These are phyloP conservation scores for Russula sp. DNA, from an alignment of 768 basidiomycete species.

Conservation along the genomic window DNA sequence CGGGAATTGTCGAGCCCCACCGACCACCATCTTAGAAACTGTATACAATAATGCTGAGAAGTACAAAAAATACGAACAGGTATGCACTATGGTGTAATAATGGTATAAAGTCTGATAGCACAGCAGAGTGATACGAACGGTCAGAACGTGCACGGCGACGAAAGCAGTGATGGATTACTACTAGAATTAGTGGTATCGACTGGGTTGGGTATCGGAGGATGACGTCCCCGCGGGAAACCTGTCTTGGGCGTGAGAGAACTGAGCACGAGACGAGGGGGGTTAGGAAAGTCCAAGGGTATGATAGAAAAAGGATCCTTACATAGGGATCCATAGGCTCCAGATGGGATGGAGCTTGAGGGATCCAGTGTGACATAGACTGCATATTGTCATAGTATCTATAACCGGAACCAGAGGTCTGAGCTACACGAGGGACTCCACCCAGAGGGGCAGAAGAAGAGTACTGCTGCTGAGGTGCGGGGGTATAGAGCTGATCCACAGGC, in stretches of 20 bases:
- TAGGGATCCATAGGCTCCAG: constrained; percentile 55
- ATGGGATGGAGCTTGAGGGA: constrained; percentile 38
- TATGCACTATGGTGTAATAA: constrained; percentile 18
- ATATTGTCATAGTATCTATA: constrained; percentile 30
- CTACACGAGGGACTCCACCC: constrained; percentile 35
- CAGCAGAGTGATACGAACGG: constrained; percentile 14
- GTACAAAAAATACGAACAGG: constrained; percentile 15
- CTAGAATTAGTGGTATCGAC: constrained; percentile 45
- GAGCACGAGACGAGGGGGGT: background rate
- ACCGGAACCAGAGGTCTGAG: constrained; percentile 24
- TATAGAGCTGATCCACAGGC: constrained; percentile 45
- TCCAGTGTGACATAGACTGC: constrained; percentile 36
- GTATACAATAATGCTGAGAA: constrained; percentile 17
- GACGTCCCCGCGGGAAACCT: constrained; percentile 41
- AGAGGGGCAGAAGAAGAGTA: constrained; percentile 24
- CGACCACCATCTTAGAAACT: constrained; percentile 7
- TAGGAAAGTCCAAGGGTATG: background rate
- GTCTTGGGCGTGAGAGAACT: constrained; percentile 40
- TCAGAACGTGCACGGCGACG: constrained; percentile 12
- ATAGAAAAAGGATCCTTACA: constrained; percentile 37
- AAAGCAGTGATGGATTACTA: constrained; percentile 28
- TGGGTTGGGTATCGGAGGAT: constrained; percentile 40
- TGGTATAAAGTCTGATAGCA: constrained; percentile 15
- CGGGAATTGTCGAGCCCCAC: background rate
- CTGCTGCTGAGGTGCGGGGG: constrained; percentile 32